These are phyloP conservation scores for Serendipita indica DNA, from an alignment of 768 basidiomycete species.

Conservation along the genomic window DNA sequence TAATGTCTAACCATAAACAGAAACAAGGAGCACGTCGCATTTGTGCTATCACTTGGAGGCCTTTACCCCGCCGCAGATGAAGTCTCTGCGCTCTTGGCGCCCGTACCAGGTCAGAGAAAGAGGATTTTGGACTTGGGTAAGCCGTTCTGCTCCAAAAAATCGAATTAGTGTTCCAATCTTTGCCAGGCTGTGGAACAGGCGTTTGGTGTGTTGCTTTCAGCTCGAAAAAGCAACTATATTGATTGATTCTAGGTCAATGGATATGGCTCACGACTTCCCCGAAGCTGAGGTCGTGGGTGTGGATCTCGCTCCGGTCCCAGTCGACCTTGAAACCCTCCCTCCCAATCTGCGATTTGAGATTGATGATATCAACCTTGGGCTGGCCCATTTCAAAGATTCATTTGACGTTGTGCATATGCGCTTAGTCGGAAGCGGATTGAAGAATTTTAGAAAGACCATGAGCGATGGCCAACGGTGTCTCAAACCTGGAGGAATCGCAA, in stretches of 20 bases:
- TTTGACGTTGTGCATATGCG: background rate
- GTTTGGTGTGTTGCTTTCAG: background rate
- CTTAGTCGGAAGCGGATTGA: background rate
- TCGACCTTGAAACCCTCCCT: background rate
- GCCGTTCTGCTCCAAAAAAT: too few relatives aligned
- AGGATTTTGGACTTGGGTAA: slow-evolving; percentile 1
- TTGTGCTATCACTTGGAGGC: background rate
- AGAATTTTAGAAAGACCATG: background rate
- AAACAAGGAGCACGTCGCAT: background rate
- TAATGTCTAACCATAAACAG: background rate
- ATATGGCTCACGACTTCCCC: slow-evolving; percentile 1
- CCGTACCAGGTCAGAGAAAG: background rate
- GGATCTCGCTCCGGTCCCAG: slow-evolving; percentile 2
- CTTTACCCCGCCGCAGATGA: background rate
- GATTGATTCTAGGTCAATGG: background rate
- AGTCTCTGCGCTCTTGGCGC: background rate
- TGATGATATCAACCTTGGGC: background rate
- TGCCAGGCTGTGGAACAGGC: background rate
- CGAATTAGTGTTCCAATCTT: too few relatives aligned
- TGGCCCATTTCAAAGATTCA: slow-evolving; percentile 4
- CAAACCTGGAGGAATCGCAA: background rate
- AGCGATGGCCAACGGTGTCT: background rate
- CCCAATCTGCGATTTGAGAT: background rate
- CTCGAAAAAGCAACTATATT: too few relatives aligned
- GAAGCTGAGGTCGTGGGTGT: background rate